Conservation (phyloP, 2,329 filamentous ascomycete species). For the Rhexocercosporidium sp. region DNA sequence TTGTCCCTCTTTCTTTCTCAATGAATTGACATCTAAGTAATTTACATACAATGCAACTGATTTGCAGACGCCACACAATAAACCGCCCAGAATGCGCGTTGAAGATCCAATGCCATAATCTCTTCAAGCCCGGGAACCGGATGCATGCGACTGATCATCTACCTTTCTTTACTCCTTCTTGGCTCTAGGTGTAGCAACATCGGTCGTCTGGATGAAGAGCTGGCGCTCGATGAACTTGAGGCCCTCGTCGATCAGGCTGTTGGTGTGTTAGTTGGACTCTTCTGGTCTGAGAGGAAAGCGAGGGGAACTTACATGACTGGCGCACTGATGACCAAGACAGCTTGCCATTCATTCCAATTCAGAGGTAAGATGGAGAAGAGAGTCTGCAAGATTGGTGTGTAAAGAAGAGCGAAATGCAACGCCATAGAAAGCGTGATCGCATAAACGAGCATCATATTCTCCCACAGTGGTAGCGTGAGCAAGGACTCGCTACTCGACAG, state of each 20-base stretch:
- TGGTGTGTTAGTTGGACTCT: conserved; percentile 23
- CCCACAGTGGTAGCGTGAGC: conserved; percentile 92
- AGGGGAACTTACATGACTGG: conserved; percentile 81
- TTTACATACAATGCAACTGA: conserved; percentile 29
- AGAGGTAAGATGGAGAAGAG: conserved; percentile 92
- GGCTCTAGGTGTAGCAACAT: conserved; percentile 32
- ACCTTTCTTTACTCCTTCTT: conserved; percentile 40
- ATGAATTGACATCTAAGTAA: too few relatives aligned
- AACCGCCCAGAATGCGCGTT: too few relatives aligned
- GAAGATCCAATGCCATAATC: too few relatives aligned
- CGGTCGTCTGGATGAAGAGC: conserved; percentile 49
- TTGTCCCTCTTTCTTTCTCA: conserved; percentile 10
- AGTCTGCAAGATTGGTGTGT: conserved; percentile 84
- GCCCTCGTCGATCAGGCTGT: conserved; percentile 68
- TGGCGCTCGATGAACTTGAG: conserved; percentile 67
- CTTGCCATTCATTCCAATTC: conserved; percentile 87
- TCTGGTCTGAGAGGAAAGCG: neutral
- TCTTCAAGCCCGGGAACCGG: too few relatives aligned
- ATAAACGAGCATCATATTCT: conserved; percentile 98
- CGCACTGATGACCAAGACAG: conserved; percentile 84
- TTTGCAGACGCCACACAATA: too few relatives aligned
- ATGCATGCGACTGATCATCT: neutral
- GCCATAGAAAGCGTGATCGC: conserved; percentile 93
- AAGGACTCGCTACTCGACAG: conserved; percentile 94
- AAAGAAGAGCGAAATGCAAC: conserved; percentile 91